Evolutionary conservation across 2,329 filamentous ascomycete genomes (phyloP), one percentile per base, ranked within the genome.

Genomic region (Dichotomopilus funicola): DNA sequence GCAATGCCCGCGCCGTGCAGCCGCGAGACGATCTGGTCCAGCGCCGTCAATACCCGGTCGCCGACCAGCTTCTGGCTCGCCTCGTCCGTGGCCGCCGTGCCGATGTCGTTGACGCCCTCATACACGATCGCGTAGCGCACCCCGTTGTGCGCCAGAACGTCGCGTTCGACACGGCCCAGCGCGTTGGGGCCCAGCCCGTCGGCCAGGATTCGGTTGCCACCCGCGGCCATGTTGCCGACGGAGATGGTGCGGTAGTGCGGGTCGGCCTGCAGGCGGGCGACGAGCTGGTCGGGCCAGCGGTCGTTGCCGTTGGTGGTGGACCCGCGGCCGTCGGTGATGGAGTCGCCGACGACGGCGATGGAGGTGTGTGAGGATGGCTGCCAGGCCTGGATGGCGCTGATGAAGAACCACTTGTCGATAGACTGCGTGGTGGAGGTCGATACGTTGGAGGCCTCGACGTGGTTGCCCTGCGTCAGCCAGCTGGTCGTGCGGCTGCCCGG

Each of bases 81-180:
- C 0, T 66, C 49, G 6, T 75, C 74, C 0, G 75, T 61, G 0
- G 65, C 65, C 0, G 78, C 77, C 0, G 71, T 74, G 40, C 83
- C 83, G 56, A 87, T 83, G 63, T 86, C 83, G 63, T 85, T 85
- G 40, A 86, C 79, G 13, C 83, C 83, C 63, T 83, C 78, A 65
- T 81, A 85, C 34, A 86, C 68, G 65, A 86, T 72, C 36, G 75
- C 78, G 65, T 81, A 84, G 41, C 70, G 67, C 6, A 83, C 75
- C 3, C 75, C 76, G 0, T 76, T 68, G 42, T 83, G 81, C 0
- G 79, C 70, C 2, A 86, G 71, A 0, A 85, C 76, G 64, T 87
- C 83, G 11, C 82, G 73, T 61, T 85, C 81, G 43, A 85, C 69
- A 13, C 82, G 75, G 7, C 74, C 73, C 3, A 83, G 69, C 0